These are phyloP conservation scores for Tremellales sp. DNA, from an alignment of 1,284 basidiomycete species.

Conservation along the genomic window DNA sequence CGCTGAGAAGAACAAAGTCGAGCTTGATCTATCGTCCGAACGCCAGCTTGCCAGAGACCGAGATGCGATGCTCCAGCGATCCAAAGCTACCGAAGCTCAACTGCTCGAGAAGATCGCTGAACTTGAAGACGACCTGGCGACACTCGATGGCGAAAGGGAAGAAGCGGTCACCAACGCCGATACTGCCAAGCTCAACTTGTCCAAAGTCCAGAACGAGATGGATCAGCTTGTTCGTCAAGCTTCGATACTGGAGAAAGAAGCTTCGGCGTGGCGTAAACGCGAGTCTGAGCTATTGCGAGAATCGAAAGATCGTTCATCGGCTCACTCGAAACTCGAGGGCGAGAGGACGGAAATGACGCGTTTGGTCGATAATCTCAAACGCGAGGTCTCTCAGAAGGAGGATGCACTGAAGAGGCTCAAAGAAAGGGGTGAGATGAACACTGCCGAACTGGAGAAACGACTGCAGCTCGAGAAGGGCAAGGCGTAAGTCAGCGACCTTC, in stretches of 20 bases:
- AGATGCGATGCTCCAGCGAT: conserved; percentile 75
- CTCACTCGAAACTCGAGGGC: conserved; percentile 50
- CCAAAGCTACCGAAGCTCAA: conserved; percentile 76
- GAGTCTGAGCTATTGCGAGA: conserved; percentile 56
- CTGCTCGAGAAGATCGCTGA: conserved; percentile 79
- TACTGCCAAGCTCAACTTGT: conserved; percentile 21
- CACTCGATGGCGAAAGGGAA: conserved; percentile 80
- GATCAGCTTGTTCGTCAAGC: conserved; percentile 80
- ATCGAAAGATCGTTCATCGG: conserved; percentile 29
- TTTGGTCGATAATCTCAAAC: conserved; percentile 67
- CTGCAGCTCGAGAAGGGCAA: conserved; percentile 63
- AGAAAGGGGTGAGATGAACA: conserved; percentile 66
- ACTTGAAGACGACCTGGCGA: conserved; percentile 77
- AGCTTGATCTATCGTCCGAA: conserved; percentile 77
- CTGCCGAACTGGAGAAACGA: conserved; percentile 70
- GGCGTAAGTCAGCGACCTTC: conserved; percentile 56
- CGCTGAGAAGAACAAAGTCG: conserved; percentile 73
- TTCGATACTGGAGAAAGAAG: conserved; percentile 70
- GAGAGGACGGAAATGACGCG: conserved; percentile 58
- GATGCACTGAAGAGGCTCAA: conserved; percentile 72
- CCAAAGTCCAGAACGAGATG: conserved; percentile 53
- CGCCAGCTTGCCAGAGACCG: conserved; percentile 76
- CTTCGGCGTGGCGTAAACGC: conserved; percentile 64
- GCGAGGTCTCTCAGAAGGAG: conserved; percentile 66
- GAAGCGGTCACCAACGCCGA: conserved; percentile 53